These are phyloP conservation scores for Lentinula sp. DNA, from an alignment of 768 basidiomycete species.

Conservation along the genomic window DNA sequence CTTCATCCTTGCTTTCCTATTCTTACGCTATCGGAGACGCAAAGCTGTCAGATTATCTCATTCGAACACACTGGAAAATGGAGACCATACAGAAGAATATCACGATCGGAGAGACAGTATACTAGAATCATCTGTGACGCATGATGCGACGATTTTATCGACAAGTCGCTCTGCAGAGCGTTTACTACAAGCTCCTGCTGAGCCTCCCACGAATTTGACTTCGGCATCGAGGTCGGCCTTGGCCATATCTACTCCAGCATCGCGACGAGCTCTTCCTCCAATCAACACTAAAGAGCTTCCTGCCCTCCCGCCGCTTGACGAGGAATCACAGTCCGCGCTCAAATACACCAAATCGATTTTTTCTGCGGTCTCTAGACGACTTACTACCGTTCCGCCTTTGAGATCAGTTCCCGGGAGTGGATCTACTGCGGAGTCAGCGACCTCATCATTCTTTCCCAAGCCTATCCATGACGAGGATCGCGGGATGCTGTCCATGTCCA, in stretches of 20 bases:
- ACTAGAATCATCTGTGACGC: not conserved
- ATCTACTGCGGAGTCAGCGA: slow-evolving; percentile 1
- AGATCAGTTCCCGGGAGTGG: not conserved
- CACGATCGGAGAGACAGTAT: not conserved
- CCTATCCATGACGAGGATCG: slow-evolving; percentile 1
- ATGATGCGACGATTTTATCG: not conserved
- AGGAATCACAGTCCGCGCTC: not conserved
- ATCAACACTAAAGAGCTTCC: slow-evolving; percentile 2
- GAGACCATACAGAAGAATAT: not conserved
- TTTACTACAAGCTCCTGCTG: not conserved
- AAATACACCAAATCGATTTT: not conserved
- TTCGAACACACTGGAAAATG: not conserved
- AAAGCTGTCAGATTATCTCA: not conserved
- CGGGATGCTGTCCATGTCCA: not conserved
- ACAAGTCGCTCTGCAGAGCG: not conserved
- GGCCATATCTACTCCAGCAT: not conserved
- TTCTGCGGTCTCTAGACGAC: not conserved
- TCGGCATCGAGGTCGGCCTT: not conserved
- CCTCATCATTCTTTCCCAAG: slow-evolving; percentile 2
- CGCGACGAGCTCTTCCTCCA: not conserved
- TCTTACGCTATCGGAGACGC: not conserved
- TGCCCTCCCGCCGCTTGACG: not conserved
- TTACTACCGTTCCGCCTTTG: not conserved
- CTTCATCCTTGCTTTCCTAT: not conserved
- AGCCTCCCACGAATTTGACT: not conserved